A percentile compares a stretch with the other conserved stretches of the same genome.
Evolutionary conservation across 176 grass and related monocot species (phyloP).

Genomic region (Eragrostis curvula): DNA sequence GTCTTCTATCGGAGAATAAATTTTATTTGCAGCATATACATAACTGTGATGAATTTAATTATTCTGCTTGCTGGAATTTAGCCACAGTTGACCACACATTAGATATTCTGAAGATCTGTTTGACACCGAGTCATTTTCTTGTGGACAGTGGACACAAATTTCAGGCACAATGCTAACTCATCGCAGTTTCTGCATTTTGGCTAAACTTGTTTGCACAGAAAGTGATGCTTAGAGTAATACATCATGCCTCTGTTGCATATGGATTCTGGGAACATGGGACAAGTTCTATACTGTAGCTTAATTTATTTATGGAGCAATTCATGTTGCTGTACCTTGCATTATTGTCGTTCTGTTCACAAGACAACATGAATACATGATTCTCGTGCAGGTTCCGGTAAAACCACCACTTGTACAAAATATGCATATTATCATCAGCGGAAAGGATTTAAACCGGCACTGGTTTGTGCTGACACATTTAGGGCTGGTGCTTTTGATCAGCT

Average conservation of each 20-base stretch:
- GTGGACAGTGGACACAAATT: neutral
- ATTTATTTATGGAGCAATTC: neutral
- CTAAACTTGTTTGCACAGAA: neutral
- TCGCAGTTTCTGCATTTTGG: conserved; percentile 3
- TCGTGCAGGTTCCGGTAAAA: conserved; percentile 90
- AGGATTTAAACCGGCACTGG: conserved; percentile 87
- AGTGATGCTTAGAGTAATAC: conserved; percentile 16
- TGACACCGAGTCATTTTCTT: neutral
- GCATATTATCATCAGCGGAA: conserved; percentile 90
- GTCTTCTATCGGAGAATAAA: too few relatives aligned
- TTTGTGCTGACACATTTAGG: conserved; percentile 98
- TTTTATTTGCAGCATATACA: neutral
- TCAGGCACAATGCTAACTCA: neutral
- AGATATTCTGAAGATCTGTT: neutral
- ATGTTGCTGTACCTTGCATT: neutral
- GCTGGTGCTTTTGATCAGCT: conserved; percentile 99
- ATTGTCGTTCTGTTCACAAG: neutral
- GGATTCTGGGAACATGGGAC: neutral
- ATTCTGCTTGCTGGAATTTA: conserved; percentile 3
- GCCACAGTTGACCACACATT: neutral
- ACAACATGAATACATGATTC: neutral
- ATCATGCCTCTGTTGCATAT: neutral
- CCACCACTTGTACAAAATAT: conserved; percentile 94
- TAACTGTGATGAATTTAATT: neutral
- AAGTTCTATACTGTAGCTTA: neutral